phyloP scores from a whole-genome alignment of 108 stramenopile species.

The Hondaea fermentalgiana region DNA sequence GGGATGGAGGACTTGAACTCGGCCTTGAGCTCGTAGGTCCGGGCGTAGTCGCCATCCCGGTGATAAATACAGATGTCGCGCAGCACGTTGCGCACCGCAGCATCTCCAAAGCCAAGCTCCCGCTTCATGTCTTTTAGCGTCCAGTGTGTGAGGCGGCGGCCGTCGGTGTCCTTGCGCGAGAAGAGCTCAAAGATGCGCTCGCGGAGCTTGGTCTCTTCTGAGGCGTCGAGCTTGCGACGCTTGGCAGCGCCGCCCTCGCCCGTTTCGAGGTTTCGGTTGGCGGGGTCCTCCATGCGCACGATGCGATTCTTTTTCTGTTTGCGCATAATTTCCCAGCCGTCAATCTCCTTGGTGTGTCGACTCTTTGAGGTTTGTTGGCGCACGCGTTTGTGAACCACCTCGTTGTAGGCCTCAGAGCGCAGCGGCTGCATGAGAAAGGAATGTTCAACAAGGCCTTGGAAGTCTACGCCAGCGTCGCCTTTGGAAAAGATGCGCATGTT shows the following conservation, averaged over 20 bases:
- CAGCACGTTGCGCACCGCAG: neutral
- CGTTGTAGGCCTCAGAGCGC: neutral
- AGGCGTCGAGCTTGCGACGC: neutral
- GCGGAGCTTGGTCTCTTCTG: neutral
- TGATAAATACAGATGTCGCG: slow-evolving; percentile 8
- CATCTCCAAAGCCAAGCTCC: neutral
- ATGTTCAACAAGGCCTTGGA: neutral
- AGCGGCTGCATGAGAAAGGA: slow-evolving; percentile 12
- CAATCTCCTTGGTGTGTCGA: neutral
- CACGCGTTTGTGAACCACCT: neutral
- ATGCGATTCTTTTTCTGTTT: neutral
- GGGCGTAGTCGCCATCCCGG: neutral
- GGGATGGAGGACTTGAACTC: neutral
- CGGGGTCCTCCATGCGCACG: neutral
- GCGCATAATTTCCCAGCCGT: neutral
- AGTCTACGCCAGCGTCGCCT: neutral
- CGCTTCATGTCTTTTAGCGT: neutral
- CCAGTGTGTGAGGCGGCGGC: neutral
- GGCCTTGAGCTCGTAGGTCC: neutral
- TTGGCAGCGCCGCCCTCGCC: neutral
- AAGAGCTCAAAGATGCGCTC: neutral
- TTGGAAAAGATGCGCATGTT: neutral
- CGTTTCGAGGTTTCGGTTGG: neutral
- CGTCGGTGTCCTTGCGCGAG: neutral
- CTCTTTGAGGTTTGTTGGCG: neutral